Conservation (phyloP, 345 rosid species). For the Cardamine resedifolia region DNA sequence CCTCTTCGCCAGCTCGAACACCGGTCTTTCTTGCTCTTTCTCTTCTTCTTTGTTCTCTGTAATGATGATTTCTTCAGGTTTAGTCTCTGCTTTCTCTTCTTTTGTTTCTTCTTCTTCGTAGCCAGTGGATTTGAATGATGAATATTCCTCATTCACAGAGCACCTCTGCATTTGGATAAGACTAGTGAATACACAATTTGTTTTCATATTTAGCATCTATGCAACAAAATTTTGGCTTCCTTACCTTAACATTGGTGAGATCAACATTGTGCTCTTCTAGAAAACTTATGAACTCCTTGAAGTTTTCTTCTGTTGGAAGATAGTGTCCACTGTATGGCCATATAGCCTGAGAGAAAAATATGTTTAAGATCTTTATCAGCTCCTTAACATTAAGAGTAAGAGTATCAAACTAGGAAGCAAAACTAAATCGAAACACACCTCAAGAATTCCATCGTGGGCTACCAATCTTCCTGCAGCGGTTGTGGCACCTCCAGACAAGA, state of each 20-base stretch:
- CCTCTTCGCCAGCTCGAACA: slow-evolving; percentile 44
- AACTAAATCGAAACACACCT: slow-evolving; percentile 35
- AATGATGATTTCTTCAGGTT: slow-evolving; percentile 19
- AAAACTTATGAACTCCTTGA: slow-evolving; percentile 53
- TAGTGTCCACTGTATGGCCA: slow-evolving; percentile 82
- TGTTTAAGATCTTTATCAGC: not conserved
- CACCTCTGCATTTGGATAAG: slow-evolving; percentile 43
- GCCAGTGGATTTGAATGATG: slow-evolving; percentile 34
- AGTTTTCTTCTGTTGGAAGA: slow-evolving; percentile 66
- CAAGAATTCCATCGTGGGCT: slow-evolving; percentile 54
- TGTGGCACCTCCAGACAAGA: slow-evolving; percentile 67
- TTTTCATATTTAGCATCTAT: not conserved
- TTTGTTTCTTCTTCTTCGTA: slow-evolving; percentile 35
- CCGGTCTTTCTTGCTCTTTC: slow-evolving; percentile 37
- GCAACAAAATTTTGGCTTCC: not conserved
- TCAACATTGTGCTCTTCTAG: slow-evolving; percentile 59
- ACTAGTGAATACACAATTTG: slow-evolving; percentile 19
- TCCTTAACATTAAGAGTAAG: not conserved
- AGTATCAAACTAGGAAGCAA: not conserved
- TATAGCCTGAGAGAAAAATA: slow-evolving; percentile 42
- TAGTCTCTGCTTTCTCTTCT: slow-evolving; percentile 16
- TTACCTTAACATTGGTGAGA: slow-evolving; percentile 61
- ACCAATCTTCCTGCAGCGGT: slow-evolving; percentile 67
- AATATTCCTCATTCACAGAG: slow-evolving; percentile 53
- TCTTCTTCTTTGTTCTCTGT: slow-evolving; percentile 15